Base-by-base conservation (phyloP, 2,329 filamentous ascomycete genomes). In the Phialophora tarda region DNA sequence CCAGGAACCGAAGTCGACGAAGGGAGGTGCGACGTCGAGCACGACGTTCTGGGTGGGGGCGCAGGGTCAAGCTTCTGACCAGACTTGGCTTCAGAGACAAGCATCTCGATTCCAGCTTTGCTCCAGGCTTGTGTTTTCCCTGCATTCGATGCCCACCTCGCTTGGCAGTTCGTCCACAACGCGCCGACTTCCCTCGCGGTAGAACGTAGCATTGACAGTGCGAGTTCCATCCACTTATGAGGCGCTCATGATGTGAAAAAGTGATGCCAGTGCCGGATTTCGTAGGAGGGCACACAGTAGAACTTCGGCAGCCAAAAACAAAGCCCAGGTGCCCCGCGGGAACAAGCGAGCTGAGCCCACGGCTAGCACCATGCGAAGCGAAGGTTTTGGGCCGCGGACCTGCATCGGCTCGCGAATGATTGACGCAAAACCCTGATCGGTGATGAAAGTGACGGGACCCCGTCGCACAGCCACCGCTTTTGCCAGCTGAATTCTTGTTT, bases 321-420 rank as follows among this genome's bases (percentile, higher is more conserved):
- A 38, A 17, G 34, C 5, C 34, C 47, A 50, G 47, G n/a, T 24
- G 21, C 21, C 21, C 21, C 8, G 30, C 59, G 47, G 59, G 51
- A 47, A 24, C 62, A 64, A 64, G 62, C 62, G 34, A 64, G 62
- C 62, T 63, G 59, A 62, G 48, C 21, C n/a, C 53, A 56, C 26
- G 32, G 53, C 48, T 44, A 44, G 38, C 38, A 44, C 38, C 38
- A 44, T 44, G 17, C 38, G 38, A 44, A 44, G 38, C 38, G 38
- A 44, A 44, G 14, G 14, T 44, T 44, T 2, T 7, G 14, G 53
- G 30, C 3, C 24, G 41, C 28, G 59, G 59, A 62, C 59, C 59
- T 62, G 59, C 59, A 62, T 62, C 44, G 59, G 59, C 32, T 56
- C 38, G n/a, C 26, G 21, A 28, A 38, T 54, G 50, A 56, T 48